phyloP scores from a whole-genome alignment of 768 basidiomycete genomes.

The Pisolithus microcarpus region DNA sequence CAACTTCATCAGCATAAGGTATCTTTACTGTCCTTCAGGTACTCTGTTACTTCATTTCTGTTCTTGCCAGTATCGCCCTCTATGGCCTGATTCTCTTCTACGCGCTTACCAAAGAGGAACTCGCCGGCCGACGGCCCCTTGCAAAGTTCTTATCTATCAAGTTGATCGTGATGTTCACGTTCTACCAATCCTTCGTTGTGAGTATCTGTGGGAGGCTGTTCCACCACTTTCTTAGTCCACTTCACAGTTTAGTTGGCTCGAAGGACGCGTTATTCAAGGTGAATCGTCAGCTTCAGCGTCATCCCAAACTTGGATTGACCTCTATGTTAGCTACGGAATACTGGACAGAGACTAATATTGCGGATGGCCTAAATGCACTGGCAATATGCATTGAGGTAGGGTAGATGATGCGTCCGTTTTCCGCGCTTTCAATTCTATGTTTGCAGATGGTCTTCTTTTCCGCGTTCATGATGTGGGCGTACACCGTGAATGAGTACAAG shows the following conservation, averaged over 20 bases:
- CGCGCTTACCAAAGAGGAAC: conserved; percentile 70
- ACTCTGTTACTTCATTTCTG: neutral
- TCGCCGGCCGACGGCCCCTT: conserved; percentile 67
- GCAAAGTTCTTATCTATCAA: conserved; percentile 87
- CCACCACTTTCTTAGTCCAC: neutral
- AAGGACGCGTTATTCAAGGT: conserved; percentile 65
- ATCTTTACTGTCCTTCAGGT: conserved; percentile 3
- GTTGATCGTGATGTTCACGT: conserved; percentile 80
- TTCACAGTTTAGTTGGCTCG: conserved; percentile 55
- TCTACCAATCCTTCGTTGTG: conserved; percentile 77
- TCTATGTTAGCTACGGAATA: conserved; percentile 51
- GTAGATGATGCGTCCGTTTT: neutral
- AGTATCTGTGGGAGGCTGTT: conserved; percentile 15
- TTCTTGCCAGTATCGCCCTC: conserved; percentile 55
- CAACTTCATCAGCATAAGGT: conserved; percentile 82
- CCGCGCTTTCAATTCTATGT: conserved; percentile 2
- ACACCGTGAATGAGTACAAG: conserved; percentile 63
- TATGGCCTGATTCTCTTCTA: conserved; percentile 86
- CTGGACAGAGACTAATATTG: conserved; percentile 81
- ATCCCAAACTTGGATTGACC: neutral
- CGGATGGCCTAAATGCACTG: conserved; percentile 77
- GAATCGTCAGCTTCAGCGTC: conserved; percentile 1
- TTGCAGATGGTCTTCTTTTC: conserved; percentile 79
- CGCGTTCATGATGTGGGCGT: conserved; percentile 77
- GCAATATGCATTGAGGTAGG: conserved; percentile 76